Percentiles rank a stretch among this genome's conserved stretches.
These are phyloP conservation scores for Trichophyton benhamiae DNA, from an alignment of 2,329 filamentous ascomycete species.

Conservation along the genomic window DNA sequence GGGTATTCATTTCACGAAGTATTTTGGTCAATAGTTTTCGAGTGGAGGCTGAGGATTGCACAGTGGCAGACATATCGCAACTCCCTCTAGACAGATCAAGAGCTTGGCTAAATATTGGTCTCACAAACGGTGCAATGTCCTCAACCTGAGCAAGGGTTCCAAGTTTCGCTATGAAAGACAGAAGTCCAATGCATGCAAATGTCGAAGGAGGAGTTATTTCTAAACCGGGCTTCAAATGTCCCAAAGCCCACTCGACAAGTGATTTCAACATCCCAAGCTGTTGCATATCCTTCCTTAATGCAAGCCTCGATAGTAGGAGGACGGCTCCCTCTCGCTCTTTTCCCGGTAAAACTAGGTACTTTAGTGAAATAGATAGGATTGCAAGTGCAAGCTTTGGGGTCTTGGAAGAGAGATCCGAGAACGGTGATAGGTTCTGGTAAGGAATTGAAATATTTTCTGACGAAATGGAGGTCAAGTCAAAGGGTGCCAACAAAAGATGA, in stretches of 20 bases:
- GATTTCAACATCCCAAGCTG: slow-evolving; percentile 55
- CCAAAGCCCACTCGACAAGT: slow-evolving; percentile 59
- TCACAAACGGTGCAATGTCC: slow-evolving; percentile 57
- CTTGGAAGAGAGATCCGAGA: slow-evolving; percentile 40
- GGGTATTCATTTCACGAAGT: slow-evolving; percentile 59
- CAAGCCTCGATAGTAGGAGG: slow-evolving; percentile 63
- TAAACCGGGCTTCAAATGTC: slow-evolving; percentile 41
- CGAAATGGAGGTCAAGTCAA: slow-evolving; percentile 80
- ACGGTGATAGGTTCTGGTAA: slow-evolving; percentile 20
- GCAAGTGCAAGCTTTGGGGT: slow-evolving; percentile 60
- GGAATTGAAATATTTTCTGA: slow-evolving; percentile 29
- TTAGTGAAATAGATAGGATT: slow-evolving; percentile 57
- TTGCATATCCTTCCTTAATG: slow-evolving; percentile 83
- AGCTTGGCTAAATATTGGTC: slow-evolving; percentile 52
- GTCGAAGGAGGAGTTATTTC: slow-evolving; percentile 38
- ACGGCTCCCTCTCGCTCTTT: slow-evolving; percentile 88
- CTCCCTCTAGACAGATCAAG: slow-evolving; percentile 46
- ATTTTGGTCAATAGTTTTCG: slow-evolving; percentile 77
- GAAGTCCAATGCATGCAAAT: slow-evolving; percentile 64
- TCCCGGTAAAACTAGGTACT: slow-evolving; percentile 60
- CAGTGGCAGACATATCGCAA: slow-evolving; percentile 38
- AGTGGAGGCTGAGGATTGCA: slow-evolving; percentile 63
- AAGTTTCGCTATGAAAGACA: slow-evolving; percentile 69
- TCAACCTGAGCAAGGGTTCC: slow-evolving; percentile 59
- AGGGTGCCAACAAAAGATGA: slow-evolving; percentile 71